phyloP scores from a whole-genome alignment of 2,329 filamentous ascomycete species.

The Colletotrichum tropicicola region DNA sequence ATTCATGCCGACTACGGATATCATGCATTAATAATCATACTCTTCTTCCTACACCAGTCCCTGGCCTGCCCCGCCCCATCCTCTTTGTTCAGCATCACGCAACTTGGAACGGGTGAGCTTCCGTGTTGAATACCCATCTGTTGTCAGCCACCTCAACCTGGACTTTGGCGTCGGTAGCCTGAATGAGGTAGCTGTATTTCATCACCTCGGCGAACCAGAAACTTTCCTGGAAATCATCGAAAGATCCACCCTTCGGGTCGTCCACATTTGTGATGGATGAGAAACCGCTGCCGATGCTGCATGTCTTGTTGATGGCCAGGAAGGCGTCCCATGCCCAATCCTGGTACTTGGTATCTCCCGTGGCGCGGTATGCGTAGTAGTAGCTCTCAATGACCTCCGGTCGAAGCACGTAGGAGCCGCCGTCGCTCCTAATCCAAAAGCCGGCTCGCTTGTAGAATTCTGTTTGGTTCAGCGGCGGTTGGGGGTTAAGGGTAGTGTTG shows the following conservation, averaged over 20 bases:
- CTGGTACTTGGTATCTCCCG: constrained; percentile 78
- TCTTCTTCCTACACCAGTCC: background rate
- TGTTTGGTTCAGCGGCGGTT: constrained; percentile 53
- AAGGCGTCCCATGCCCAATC: constrained; percentile 88
- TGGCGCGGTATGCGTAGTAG: constrained; percentile 88
- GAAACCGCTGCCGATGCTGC: constrained; percentile 73
- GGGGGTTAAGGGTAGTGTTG: constrained; percentile 49
- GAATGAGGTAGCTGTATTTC: constrained; percentile 84
- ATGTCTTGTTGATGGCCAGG: constrained; percentile 70
- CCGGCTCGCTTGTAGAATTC: constrained; percentile 73
- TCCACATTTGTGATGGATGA: constrained; percentile 74
- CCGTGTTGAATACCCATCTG: constrained; percentile 60
- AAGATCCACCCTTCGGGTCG: constrained; percentile 64
- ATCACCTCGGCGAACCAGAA: constrained; percentile 90
- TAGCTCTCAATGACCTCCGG: constrained; percentile 86
- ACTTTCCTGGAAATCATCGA: constrained; percentile 80
- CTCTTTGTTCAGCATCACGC: too few species aligned
- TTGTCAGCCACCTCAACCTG: constrained; percentile 60
- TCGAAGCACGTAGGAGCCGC: constrained; percentile 71
- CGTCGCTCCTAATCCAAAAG: constrained; percentile 70
- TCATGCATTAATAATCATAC: background rate
- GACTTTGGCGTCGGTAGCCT: constrained; percentile 65
- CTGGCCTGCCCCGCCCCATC: too few species aligned
- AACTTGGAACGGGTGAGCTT: constrained; percentile 53
- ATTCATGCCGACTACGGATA: background rate